Conservation (phyloP, 495 filamentous ascomycete species). For the Lasiosphaeria ovina region DNA sequence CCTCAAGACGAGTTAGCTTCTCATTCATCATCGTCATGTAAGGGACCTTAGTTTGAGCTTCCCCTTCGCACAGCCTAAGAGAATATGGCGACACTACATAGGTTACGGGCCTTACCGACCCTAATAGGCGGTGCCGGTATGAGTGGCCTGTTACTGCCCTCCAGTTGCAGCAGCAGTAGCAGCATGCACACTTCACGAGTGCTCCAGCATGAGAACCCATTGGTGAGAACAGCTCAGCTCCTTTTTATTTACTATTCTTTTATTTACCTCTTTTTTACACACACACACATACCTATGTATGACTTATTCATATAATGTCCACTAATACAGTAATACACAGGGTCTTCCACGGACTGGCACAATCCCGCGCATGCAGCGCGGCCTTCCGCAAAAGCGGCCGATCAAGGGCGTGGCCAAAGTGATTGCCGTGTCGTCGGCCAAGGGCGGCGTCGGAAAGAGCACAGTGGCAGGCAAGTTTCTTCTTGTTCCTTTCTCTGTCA, state of each 20-base stretch:
- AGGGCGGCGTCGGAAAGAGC: constrained; percentile 94
- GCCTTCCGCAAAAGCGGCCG: constrained; percentile 74
- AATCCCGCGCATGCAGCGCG: constrained; percentile 78
- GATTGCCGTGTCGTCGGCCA: constrained; percentile 90
- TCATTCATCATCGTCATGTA: too few species aligned
- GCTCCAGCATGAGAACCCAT: constrained; percentile 85
- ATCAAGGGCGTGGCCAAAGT: constrained; percentile 83
- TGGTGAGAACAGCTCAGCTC: constrained; percentile 50
- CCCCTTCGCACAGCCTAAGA: too few species aligned
- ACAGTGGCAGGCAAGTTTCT: constrained; percentile 72
- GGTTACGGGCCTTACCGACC: too few species aligned
- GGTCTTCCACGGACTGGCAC: constrained; percentile 79
- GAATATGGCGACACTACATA: too few species aligned
- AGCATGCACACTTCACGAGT: constrained; percentile 47
- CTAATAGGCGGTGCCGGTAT: too few species aligned
- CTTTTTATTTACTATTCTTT: constrained; percentile 8
- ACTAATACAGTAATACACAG: constrained; percentile 40
- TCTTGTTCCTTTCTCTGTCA: background rate
- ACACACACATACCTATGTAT: background rate
- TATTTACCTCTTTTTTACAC: too few species aligned
- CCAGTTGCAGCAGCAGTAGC: background rate
- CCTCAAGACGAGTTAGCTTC: too few species aligned
- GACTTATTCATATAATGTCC: background rate
- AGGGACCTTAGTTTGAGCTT: too few species aligned
- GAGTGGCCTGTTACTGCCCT: too few species aligned